Conservation (phyloP, 108 stramenopile species). For the Skeletonema grethae region DNA sequence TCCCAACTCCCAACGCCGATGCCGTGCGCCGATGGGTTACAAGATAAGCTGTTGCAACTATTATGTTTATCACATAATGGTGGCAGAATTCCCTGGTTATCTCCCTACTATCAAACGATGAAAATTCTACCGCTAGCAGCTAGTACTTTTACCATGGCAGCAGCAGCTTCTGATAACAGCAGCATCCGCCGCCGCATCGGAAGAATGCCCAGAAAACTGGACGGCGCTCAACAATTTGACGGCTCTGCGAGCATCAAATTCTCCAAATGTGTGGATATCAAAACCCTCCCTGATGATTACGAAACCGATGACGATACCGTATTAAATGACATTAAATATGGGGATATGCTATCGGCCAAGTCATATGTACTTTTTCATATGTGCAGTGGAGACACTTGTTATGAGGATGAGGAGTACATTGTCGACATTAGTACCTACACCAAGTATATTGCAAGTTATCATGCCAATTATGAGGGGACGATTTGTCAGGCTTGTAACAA, state of each 20-base stretch:
- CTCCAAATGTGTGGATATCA: conserved; percentile 46
- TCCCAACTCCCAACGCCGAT: too few species aligned
- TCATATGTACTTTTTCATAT: conserved; percentile 67
- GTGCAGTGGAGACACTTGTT: conserved; percentile 52
- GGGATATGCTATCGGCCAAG: conserved; percentile 49
- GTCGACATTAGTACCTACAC: conserved; percentile 60
- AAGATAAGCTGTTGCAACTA: too few species aligned
- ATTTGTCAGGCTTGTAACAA: conserved; percentile 64
- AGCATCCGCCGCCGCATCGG: neutral
- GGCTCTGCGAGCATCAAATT: conserved; percentile 34
- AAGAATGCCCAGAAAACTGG: neutral
- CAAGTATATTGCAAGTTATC: conserved; percentile 49
- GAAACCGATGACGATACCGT: conserved; percentile 40
- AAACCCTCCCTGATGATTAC: conserved; percentile 23
- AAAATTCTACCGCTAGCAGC: neutral
- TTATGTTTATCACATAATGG: too few species aligned
- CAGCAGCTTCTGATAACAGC: neutral
- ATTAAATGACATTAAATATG: conserved; percentile 23
- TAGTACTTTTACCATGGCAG: neutral
- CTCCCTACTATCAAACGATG: too few species aligned
- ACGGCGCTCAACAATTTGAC: conserved; percentile 1
- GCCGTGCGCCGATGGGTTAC: too few species aligned
- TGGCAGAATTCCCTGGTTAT: too few species aligned
- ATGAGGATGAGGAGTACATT: conserved; percentile 58
- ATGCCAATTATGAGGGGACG: conserved; percentile 40